Conservation (phyloP, 345 rosid species). For the Brassica nigra region DNA sequence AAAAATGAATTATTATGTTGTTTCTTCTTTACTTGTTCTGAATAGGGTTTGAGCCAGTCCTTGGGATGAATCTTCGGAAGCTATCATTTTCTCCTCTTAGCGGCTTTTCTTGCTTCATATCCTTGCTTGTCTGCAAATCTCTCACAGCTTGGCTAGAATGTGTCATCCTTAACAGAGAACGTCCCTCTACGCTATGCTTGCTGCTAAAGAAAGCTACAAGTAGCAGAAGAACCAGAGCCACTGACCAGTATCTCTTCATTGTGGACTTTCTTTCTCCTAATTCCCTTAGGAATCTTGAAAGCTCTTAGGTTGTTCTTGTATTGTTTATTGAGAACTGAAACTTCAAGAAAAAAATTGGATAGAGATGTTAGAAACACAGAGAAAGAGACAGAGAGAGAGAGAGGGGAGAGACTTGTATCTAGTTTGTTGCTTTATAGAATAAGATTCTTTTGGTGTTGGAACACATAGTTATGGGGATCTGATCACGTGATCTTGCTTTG, state of each 20-base stretch:
- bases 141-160: constrained; percentile 26
- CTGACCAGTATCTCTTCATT: constrained; percentile 32
- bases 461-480: constrained; percentile 42
- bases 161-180: constrained; percentile 22
- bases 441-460: constrained; percentile 7
- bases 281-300: background rate
- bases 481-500: constrained; percentile 43
- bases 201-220: constrained; percentile 38
- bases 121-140: constrained; percentile 24
- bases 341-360: constrained; percentile 6
- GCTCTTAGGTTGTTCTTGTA: background rate
- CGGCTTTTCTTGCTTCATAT: constrained; percentile 16
- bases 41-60: constrained; percentile 40
- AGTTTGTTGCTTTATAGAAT: constrained; percentile 26
- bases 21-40: constrained; percentile 42
- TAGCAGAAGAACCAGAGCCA: constrained; percentile 33
- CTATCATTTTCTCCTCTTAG: constrained; percentile 32
- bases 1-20: constrained; percentile 8
- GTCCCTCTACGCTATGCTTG: constrained; percentile 34
- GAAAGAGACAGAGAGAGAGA: background rate
- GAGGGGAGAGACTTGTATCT: constrained; percentile 3
- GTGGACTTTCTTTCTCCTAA: background rate
- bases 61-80: constrained; percentile 31
- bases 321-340: background rate
- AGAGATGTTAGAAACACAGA: constrained; percentile 26